Conservation (phyloP, 2,329 filamentous ascomycete species). For the Fusarium compactum region DNA sequence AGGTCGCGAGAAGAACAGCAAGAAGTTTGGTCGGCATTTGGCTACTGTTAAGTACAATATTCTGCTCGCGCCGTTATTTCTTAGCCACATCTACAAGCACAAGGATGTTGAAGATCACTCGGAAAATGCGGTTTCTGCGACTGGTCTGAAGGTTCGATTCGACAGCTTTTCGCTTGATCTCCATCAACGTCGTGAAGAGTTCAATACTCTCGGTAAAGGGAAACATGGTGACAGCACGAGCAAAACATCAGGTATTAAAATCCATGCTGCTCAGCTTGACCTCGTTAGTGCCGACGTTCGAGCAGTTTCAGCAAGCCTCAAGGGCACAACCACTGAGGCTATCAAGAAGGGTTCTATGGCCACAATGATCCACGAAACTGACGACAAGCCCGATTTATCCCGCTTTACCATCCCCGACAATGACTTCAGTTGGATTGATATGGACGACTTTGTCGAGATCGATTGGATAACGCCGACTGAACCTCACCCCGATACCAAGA, state of each 20-base stretch:
- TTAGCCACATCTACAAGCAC: slow-evolving; percentile 98
- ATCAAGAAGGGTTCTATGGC: slow-evolving; percentile 71
- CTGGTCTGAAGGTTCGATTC: slow-evolving; percentile 94
- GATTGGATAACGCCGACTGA: slow-evolving; percentile 96
- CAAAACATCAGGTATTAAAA: slow-evolving; percentile 92
- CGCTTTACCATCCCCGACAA: slow-evolving; percentile 96
- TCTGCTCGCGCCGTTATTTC: slow-evolving; percentile 89
- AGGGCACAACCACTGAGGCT: slow-evolving; percentile 81
- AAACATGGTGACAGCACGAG: slow-evolving; percentile 74
- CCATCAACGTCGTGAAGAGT: slow-evolving; percentile 93
- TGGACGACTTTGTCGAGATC: slow-evolving; percentile 98
- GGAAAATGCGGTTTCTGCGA: slow-evolving; percentile 84
- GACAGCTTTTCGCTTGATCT: slow-evolving; percentile 98
- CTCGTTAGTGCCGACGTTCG: slow-evolving; percentile 91
- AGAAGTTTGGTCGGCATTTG: slow-evolving; percentile 96
- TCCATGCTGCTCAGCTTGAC: slow-evolving; percentile 94
- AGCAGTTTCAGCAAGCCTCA: slow-evolving; percentile 91
- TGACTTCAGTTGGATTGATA: slow-evolving; percentile 96
- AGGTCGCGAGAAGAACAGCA: slow-evolving; percentile 93
- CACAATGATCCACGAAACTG: slow-evolving; percentile 64
- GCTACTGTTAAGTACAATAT: slow-evolving; percentile 99
- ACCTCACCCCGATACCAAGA: slow-evolving; percentile 91
- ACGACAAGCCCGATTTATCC: slow-evolving; percentile 78
- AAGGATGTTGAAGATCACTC: slow-evolving; percentile 91
- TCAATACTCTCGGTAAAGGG: slow-evolving; percentile 83